Percentiles rank a stretch among this genome's conserved stretches.
Conservation (phyloP, 2,329 filamentous ascomycete species). For the Epichloe aotearoae region DNA sequence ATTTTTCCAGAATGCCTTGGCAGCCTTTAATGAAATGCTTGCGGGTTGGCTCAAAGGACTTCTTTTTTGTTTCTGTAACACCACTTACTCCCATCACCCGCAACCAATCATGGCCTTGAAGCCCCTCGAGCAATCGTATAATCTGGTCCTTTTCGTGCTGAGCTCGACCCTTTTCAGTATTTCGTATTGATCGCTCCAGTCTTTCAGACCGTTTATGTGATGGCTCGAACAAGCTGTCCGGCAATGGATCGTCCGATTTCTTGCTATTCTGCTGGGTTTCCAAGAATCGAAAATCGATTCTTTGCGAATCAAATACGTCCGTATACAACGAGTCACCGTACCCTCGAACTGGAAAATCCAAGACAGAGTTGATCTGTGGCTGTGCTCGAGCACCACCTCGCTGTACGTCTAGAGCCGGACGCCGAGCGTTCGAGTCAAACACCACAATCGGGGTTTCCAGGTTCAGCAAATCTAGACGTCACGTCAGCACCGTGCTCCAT, state of each 20-base stretch:
- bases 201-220: conserved; percentile 47
- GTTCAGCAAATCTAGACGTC: conserved; percentile 53
- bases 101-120: conserved; percentile 88
- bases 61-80: conserved; percentile 78
- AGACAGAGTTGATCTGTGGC: not conserved
- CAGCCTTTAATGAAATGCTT: conserved; percentile 77
- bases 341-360: conserved; percentile 28
- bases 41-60: conserved; percentile 73
- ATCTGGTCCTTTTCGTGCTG: conserved; percentile 56
- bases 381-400: not conserved
- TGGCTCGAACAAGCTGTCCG: conserved; percentile 39
- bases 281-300: conserved; percentile 42
- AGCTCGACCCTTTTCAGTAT: conserved; percentile 49
- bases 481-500: not conserved
- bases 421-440: conserved; percentile 37
- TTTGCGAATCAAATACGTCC: conserved; percentile 42
- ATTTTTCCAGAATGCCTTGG: conserved; percentile 71
- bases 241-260: conserved; percentile 38
- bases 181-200: conserved; percentile 48
- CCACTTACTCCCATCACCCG: conserved; percentile 80
- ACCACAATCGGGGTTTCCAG: conserved; percentile 61
- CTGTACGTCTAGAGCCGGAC: conserved; percentile 10
- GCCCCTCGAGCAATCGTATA: conserved; percentile 57
- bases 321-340: conserved; percentile 44
- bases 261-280: conserved; percentile 32